Base-by-base conservation (phyloP, 176 grass and related monocot genomes). In the Pontederia paniculata region DNA sequence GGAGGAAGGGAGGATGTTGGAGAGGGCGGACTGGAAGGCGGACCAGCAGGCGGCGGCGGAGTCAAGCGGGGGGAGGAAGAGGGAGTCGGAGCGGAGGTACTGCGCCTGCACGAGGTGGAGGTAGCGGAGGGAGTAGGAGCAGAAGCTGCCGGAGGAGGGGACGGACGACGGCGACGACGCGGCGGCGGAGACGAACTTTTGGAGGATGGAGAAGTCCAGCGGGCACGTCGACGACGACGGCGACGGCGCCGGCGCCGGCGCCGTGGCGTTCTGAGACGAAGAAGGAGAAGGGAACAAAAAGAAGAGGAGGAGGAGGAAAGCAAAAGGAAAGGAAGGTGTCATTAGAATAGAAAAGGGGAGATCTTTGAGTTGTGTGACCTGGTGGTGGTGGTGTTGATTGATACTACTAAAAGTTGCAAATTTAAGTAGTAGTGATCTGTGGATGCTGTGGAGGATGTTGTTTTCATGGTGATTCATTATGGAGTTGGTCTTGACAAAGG, bases 121-220 rank as follows among this genome's bases (percentile, higher is more conserved):
- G 16, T 48, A 42, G 45, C 79, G 76, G 9, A 56, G 55, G 37
- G 65, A 48, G 42, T 77, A 54, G 45, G 42, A 47, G 80, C 89
- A 95, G 69, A 69, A 70, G 67, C 70, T 51, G 67, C 70, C 50
- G 2, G 70, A 2, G 1, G 52, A 17, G 42, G 19, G 5, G 63
- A n/a, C 5, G 50, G 25, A 3, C 50, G 1, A 0, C 52, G 10
- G 28, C 74, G 60, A 74, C 65, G 84, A 10, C 75, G 70, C 3
- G 28, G 46, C 4, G 84, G 65, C 20, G 84, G 69, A n/a, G 69
- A 72, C 56, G 44, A 62, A 72, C 47, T 62, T 52, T 9, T 25
- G 45, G 23, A 62, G 28, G n/a, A 54, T 63, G 17, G 70, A 78
- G 83, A 97, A 84, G 78, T 90, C 76, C 2, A 97, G 83, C 5